Percentiles rank a stretch among this genome's conserved stretches.
Evolutionary conservation across 1,284 basidiomycete species (phyloP).

Genomic region (Tilletia walkeri): DNA sequence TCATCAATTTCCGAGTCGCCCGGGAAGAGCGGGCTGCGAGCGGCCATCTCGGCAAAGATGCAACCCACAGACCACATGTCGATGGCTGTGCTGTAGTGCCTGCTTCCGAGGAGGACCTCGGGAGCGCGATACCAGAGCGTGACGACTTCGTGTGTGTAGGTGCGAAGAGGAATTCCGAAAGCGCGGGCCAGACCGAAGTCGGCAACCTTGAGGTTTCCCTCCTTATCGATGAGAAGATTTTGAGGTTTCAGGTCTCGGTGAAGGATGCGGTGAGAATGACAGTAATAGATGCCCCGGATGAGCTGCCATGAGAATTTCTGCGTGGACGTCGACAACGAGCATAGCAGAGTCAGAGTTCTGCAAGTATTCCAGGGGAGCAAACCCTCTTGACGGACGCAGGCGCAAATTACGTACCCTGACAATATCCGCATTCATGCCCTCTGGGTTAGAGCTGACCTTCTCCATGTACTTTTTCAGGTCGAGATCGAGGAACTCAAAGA

Average conservation of each 20-base stretch:
- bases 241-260: conserved; percentile 98
- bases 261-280: conserved; percentile 91
- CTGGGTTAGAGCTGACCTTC: conserved; percentile 59
- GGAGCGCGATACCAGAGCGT: conserved; percentile 98
- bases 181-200: conserved; percentile 96
- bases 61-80: conserved; percentile 99
- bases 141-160: conserved; percentile 95
- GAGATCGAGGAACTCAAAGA: conserved; percentile 91
- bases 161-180: conserved; percentile 95
- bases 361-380: too few species aligned
- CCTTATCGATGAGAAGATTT: conserved; percentile 87
- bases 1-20: conserved; percentile 99
- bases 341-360: too few species aligned
- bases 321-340: too few species aligned
- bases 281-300: conserved; percentile 83
- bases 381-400: too few species aligned
- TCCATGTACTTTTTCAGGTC: conserved; percentile 98
- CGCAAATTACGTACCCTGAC: conserved; percentile 68
- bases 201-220: conserved; percentile 63
- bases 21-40: conserved; percentile 88
- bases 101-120: conserved; percentile 89
- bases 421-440: conserved; percentile 68
- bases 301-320: conserved; percentile 89
- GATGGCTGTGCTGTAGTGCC: conserved; percentile 90
- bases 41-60: conserved; percentile 84